Evolutionary conservation across 805 yeast species (phyloP).

Genomic region (Yamadazyma takamatsuzukensis): DNA sequence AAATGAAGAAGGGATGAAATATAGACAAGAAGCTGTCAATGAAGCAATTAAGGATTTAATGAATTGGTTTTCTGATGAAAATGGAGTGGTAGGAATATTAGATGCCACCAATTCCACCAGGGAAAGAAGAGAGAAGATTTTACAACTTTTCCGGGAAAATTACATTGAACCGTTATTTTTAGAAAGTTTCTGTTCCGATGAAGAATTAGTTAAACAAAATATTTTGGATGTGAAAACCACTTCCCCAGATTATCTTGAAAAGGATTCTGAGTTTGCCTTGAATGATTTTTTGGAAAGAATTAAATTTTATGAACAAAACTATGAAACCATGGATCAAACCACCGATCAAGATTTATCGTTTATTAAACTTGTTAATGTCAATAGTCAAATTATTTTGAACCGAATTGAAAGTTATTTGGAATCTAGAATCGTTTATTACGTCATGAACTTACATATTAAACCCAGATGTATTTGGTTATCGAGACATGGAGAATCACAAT

Average conservation of each 20-base stretch:
- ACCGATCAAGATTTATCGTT: slow-evolving; percentile 68
- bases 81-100: slow-evolving; percentile 86
- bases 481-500: slow-evolving; percentile 93
- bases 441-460: slow-evolving; percentile 91
- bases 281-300: slow-evolving; percentile 73
- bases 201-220: slow-evolving; percentile 71
- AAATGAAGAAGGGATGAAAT: slow-evolving; percentile 60
- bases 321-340: slow-evolving; percentile 67
- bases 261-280: slow-evolving; percentile 69
- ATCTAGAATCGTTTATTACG: slow-evolving; percentile 89
- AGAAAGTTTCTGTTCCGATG: slow-evolving; percentile 88
- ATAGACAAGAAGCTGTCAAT: slow-evolving; percentile 66
- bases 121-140: slow-evolving; percentile 62
- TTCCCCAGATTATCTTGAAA: slow-evolving; percentile 73
- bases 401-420: slow-evolving; percentile 84
- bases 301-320: slow-evolving; percentile 64
- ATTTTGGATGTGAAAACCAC: slow-evolving; percentile 83
- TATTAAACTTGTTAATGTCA: slow-evolving; percentile 83
- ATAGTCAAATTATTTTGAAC: slow-evolving; percentile 84
- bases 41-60: slow-evolving; percentile 76
- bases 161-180: slow-evolving; percentile 85
- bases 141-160: slow-evolving; percentile 57
- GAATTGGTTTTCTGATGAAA: slow-evolving; percentile 76
- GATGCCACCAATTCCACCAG: slow-evolving; percentile 91
- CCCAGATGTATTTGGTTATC: slow-evolving; percentile 92